phyloP scores from a whole-genome alignment of 768 basidiomycete genomes.

The Chalciporus chontae region DNA sequence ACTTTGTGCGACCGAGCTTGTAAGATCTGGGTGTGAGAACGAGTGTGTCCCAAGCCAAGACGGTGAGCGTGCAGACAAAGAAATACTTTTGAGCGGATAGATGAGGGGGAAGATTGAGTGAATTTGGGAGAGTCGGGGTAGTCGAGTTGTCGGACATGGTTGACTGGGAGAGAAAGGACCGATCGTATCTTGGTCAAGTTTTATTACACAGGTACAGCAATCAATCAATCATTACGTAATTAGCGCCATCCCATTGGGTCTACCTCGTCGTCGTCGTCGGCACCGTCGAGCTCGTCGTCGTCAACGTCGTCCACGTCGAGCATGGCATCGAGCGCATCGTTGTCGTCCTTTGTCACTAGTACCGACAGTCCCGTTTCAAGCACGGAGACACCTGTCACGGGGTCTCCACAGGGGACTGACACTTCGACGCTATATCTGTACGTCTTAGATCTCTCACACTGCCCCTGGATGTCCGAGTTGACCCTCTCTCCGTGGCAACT shows the following conservation, averaged over 20 bases:
- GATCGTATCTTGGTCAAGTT: too few relatives aligned
- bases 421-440: slow-evolving; percentile 30
- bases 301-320: slow-evolving; percentile 22
- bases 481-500: neutral
- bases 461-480: slow-evolving; percentile 6
- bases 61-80: slow-evolving; percentile 84
- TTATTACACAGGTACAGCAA: too few relatives aligned
- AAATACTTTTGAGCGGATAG: slow-evolving; percentile 87
- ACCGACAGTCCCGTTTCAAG: neutral
- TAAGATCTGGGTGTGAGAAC: slow-evolving; percentile 79
- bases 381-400: slow-evolving; percentile 1
- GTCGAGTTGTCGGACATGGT: slow-evolving; percentile 20
- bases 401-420: slow-evolving; percentile 8
- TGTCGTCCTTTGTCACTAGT: neutral
- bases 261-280: neutral
- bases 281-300: slow-evolving; percentile 4
- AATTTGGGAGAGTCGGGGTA: slow-evolving; percentile 46
- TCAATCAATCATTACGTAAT: slow-evolving; percentile 25
- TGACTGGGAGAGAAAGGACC: too few relatives aligned
- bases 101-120: slow-evolving; percentile 72
- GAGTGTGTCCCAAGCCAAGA: slow-evolving; percentile 87
- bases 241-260: neutral
- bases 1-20: slow-evolving; percentile 56
- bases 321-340: neutral
- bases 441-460: slow-evolving; percentile 10